Percentiles rank a stretch among this genome's conserved stretches.
phyloP scores from a whole-genome alignment of 1,139 yeast genomes.

The Zygosaccharomyces sapae region DNA sequence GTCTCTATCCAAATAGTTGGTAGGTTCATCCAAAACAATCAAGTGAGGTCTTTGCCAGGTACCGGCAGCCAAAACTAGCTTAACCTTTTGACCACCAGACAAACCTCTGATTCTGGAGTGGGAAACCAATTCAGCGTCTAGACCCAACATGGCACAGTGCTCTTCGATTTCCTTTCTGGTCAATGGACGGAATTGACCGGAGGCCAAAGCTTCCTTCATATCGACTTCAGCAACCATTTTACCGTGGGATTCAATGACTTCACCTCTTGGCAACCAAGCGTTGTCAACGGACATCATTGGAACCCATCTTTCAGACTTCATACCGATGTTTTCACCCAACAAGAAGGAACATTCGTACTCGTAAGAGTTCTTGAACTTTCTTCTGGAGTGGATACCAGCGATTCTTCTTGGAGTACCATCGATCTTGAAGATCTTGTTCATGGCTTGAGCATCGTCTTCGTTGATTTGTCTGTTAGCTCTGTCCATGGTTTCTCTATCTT shows the following conservation, averaged over 20 bases:
- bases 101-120: constrained; percentile 99
- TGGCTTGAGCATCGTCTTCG: constrained; percentile 94
- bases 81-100: constrained; percentile 99
- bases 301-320: constrained; percentile 99
- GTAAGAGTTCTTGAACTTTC: constrained; percentile 99
- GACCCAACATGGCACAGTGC: constrained; percentile 97
- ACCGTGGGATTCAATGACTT: constrained; percentile 95
- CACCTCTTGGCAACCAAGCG: constrained; percentile 99
- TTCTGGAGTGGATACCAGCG: constrained; percentile 90
- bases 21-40: constrained; percentile 98
- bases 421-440: constrained; percentile 98
- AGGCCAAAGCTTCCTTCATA: constrained; percentile 99
- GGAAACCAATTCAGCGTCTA: constrained; percentile 97
- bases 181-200: constrained; percentile 99
- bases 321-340: constrained; percentile 97
- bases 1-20: constrained; percentile 98
- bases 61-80: constrained; percentile 99
- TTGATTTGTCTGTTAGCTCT: constrained; percentile 99
- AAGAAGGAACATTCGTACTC: constrained; percentile 97
- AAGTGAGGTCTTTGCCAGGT: constrained; percentile 99
- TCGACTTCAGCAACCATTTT: constrained; percentile 99
- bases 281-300: constrained; percentile 99
- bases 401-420: constrained; percentile 99
- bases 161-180: constrained; percentile 99
- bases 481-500: constrained; percentile 99